These are phyloP conservation scores for Ganoderma sinense DNA, from an alignment of 1,284 basidiomycete genomes.

Conservation along the genomic window DNA sequence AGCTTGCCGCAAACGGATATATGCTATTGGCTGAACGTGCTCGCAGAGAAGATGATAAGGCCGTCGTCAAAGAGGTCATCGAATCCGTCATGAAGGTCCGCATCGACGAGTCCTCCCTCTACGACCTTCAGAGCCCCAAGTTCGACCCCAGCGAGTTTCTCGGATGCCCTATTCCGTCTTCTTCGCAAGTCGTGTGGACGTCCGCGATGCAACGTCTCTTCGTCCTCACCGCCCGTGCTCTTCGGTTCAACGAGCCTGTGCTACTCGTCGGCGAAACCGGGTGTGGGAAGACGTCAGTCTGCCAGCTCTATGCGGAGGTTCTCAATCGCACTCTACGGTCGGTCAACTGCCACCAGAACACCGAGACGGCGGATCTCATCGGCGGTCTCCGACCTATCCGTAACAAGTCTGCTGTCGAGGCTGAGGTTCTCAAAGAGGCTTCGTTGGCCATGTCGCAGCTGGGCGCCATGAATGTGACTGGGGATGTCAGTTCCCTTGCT, in stretches of 20 bases:
- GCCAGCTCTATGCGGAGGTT: constrained; percentile 86
- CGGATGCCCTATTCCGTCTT: constrained; percentile 61
- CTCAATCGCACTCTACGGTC: constrained; percentile 71
- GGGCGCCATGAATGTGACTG: constrained; percentile 44
- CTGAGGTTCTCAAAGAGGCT: constrained; percentile 55
- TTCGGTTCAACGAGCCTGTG: constrained; percentile 94
- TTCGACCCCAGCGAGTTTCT: constrained; percentile 57
- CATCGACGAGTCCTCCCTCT: constrained; percentile 78
- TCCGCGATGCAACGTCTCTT: constrained; percentile 92
- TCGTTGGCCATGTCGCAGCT: constrained; percentile 48
- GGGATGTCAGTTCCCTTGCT: constrained; percentile 47
- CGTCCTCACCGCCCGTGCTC: constrained; percentile 82
- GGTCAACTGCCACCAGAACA: constrained; percentile 98
- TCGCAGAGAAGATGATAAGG: constrained; percentile 86
- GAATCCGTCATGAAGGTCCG: constrained; percentile 91
- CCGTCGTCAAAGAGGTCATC: constrained; percentile 91
- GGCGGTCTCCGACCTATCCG: constrained; percentile 95
- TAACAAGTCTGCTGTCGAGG: constrained; percentile 66
- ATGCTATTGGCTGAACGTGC: constrained; percentile 97
- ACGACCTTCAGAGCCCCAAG: constrained; percentile 62
- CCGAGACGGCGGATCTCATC: constrained; percentile 98
- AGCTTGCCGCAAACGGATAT: constrained; percentile 96
- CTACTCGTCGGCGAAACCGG: constrained; percentile 99
- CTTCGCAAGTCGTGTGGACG: constrained; percentile 85
- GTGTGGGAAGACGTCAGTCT: constrained; percentile 97